These are phyloP conservation scores for Scedosporium dehoogii DNA, from an alignment of 2,329 filamentous ascomycete species.

Conservation along the genomic window DNA sequence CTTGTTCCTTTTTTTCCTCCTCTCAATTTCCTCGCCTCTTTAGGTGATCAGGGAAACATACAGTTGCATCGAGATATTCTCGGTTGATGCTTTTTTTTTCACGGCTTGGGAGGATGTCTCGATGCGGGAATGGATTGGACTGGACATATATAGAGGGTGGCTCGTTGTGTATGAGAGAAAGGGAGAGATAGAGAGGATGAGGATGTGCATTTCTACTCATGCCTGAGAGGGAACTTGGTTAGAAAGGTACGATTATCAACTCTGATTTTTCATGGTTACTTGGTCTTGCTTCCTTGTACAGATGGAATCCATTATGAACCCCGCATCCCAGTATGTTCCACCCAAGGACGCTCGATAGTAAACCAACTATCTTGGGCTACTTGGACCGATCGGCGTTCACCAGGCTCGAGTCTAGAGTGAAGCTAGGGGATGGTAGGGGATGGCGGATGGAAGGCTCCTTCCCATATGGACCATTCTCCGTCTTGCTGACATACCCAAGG, in stretches of 20 bases:
- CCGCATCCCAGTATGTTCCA: too few relatives aligned
- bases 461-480: too few relatives aligned
- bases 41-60: neutral
- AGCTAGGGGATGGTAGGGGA: too few relatives aligned
- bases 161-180: neutral
- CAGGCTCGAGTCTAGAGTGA: too few relatives aligned
- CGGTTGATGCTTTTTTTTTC: neutral
- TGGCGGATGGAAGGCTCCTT: too few relatives aligned
- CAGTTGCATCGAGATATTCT: neutral
- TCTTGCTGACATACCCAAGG: too few relatives aligned
- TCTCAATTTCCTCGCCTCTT: neutral
- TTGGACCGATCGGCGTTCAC: too few relatives aligned
- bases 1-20: slow-evolving; percentile 1
- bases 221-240: too few relatives aligned
- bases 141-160: neutral
- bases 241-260: neutral
- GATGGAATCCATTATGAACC: too few relatives aligned
- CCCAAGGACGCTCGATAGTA: neutral
- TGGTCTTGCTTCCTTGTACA: too few relatives aligned
- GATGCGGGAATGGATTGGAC: neutral
- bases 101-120: neutral
- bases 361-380: neutral
- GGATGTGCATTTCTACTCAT: too few relatives aligned
- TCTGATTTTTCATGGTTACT: neutral
- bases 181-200: too few relatives aligned